These are phyloP conservation scores for Puccinia coronata DNA, from an alignment of 1,284 basidiomycete genomes.

Conservation along the genomic window DNA sequence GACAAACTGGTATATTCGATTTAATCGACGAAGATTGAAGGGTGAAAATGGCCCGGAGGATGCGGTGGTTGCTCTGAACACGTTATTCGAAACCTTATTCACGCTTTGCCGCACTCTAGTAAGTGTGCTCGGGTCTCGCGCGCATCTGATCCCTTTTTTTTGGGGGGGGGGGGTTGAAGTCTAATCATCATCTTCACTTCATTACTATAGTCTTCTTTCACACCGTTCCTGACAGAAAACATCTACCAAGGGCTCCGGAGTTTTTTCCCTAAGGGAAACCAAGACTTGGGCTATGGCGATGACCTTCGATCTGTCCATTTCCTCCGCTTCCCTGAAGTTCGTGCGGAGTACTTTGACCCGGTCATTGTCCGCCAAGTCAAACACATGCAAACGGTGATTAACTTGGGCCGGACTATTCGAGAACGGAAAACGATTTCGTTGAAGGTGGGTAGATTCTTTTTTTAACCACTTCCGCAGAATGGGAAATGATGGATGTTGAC, in stretches of 20 bases:
- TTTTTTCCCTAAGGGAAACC: constrained; percentile 68
- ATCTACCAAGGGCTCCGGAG: constrained; percentile 86
- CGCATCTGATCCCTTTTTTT: neutral
- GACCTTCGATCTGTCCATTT: constrained; percentile 95
- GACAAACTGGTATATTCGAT: constrained; percentile 99
- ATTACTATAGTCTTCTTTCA: constrained; percentile 81
- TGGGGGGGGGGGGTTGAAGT: neutral
- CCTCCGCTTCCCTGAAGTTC: constrained; percentile 86
- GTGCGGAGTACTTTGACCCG: constrained; percentile 93
- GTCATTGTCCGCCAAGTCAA: constrained; percentile 92
- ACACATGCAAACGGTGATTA: constrained; percentile 92
- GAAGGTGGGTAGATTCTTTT: constrained; percentile 70
- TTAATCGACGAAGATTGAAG: constrained; percentile 94
- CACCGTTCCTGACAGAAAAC: constrained; percentile 96
- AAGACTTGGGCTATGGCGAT: constrained; percentile 64
- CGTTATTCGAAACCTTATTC: constrained; percentile 90
- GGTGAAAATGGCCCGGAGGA: constrained; percentile 90
- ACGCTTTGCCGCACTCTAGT: constrained; percentile 94
- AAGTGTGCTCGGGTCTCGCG: constrained; percentile 54
- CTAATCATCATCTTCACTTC: constrained; percentile 4
- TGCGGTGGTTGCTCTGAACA: constrained; percentile 85
- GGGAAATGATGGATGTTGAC: neutral
- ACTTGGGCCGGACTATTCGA: constrained; percentile 83
- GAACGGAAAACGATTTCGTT: constrained; percentile 85
- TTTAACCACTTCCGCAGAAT: too few species aligned